These are phyloP conservation scores for Coleophoma eucalyptorum DNA, from an alignment of 2,329 filamentous ascomycete genomes.

Conservation along the genomic window DNA sequence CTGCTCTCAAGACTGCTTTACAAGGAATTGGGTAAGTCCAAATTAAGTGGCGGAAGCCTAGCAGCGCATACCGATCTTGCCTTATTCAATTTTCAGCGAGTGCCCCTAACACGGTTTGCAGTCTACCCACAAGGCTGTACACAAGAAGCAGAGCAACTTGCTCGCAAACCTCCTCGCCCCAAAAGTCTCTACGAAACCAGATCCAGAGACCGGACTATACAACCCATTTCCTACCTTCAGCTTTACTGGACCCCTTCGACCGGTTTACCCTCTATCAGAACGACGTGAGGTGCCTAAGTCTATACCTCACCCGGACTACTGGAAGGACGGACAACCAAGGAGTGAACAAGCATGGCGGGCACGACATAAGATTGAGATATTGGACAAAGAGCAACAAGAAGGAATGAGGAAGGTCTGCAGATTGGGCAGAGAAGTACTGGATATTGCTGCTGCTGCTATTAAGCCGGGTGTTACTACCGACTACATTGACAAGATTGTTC, in stretches of 20 bases:
- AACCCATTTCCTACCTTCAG: slow-evolving; percentile 89
- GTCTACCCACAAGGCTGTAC: slow-evolving; percentile 77
- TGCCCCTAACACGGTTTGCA: slow-evolving; percentile 32
- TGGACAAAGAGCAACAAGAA: slow-evolving; percentile 76
- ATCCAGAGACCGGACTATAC: slow-evolving; percentile 83
- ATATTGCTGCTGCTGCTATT: slow-evolving; percentile 79
- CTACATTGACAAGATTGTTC: slow-evolving; percentile 89
- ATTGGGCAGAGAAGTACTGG: slow-evolving; percentile 84
- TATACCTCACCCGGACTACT: slow-evolving; percentile 85
- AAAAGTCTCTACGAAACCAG: slow-evolving; percentile 84
- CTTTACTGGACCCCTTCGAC: slow-evolving; percentile 77
- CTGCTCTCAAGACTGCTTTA: slow-evolving; percentile 98
- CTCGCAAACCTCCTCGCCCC: slow-evolving; percentile 72
- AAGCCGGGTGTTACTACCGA: slow-evolving; percentile 95
- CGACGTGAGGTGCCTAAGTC: slow-evolving; percentile 70
- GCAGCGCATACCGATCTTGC: too few species aligned
- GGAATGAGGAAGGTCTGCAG: slow-evolving; percentile 89
- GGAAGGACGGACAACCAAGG: slow-evolving; percentile 72
- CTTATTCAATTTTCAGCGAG: too few species aligned
- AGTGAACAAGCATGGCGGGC: slow-evolving; percentile 56
- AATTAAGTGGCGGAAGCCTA: neutral
- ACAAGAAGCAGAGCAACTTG: slow-evolving; percentile 76
- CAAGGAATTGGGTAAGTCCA: slow-evolving; percentile 85
- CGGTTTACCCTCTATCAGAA: slow-evolving; percentile 80
- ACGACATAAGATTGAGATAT: slow-evolving; percentile 76